Percentiles rank a stretch among this genome's conserved stretches.
Evolutionary conservation across 306 rosid species (phyloP).

Genomic region (Gastrolobium villosum): DNA sequence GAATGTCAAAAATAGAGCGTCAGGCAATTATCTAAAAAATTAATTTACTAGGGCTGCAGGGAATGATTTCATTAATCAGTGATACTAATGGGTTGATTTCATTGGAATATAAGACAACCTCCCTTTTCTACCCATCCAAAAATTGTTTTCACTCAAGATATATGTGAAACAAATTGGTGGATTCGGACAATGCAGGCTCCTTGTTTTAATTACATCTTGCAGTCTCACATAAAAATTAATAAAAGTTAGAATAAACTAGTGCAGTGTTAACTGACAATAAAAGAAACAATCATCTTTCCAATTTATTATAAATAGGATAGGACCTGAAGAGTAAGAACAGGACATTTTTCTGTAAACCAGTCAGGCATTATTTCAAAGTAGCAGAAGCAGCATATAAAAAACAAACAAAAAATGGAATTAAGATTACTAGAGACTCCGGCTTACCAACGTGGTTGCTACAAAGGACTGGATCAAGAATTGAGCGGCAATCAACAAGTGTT

Average conservation of each 20-base stretch:
- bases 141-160: neutral
- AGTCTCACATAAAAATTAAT: neutral
- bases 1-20: neutral
- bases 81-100: slow-evolving; percentile 12
- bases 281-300: neutral
- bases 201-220: slow-evolving; percentile 2
- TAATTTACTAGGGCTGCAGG: neutral
- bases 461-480: slow-evolving; percentile 81
- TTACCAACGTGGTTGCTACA: slow-evolving; percentile 70
- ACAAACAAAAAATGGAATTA: neutral
- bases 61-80: slow-evolving; percentile 1
- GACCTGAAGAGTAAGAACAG: neutral
- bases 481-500: slow-evolving; percentile 86
- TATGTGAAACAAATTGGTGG: neutral
- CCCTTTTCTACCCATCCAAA: neutral
- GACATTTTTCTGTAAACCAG: slow-evolving; percentile 9
- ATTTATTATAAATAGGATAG: neutral
- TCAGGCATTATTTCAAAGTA: neutral
- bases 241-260: slow-evolving; percentile 11
- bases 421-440: slow-evolving; percentile 30
- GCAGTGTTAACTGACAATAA: neutral
- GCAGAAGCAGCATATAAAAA: neutral
- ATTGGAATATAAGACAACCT: neutral
- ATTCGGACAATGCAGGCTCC: neutral
- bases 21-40: neutral